These are phyloP conservation scores for Hawksworthiomyces lignivorus DNA, from an alignment of 2,329 filamentous ascomycete species.

Conservation along the genomic window DNA sequence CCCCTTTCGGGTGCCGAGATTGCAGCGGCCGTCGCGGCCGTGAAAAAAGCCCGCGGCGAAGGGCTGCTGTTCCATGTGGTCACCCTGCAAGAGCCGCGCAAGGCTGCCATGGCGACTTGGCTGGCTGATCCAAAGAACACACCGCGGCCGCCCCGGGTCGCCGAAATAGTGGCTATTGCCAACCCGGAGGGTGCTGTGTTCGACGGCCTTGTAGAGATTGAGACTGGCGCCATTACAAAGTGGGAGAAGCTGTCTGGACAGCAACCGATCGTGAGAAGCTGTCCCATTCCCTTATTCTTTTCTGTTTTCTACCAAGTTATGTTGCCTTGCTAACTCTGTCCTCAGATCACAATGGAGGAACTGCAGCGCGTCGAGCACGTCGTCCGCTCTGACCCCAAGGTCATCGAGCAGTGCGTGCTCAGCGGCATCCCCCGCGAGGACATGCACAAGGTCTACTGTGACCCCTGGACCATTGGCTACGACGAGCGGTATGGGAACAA, in stretches of 20 bases:
- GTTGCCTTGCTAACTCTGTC: neutral
- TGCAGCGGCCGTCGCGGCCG: constrained; percentile 56
- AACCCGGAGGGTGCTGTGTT: constrained; percentile 65
- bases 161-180: constrained; percentile 77
- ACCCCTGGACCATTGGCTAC: constrained; percentile 93
- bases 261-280: constrained; percentile 63
- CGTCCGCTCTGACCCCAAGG: constrained; percentile 68
- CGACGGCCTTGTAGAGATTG: constrained; percentile 72
- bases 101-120: constrained; percentile 77
- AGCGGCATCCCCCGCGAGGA: constrained; percentile 73
- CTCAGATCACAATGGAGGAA: constrained; percentile 82
- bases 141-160: constrained; percentile 60
- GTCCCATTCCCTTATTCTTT: too few species aligned
- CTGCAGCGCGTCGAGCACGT: constrained; percentile 71
- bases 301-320: too few species aligned
- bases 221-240: constrained; percentile 55
- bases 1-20: constrained; percentile 69
- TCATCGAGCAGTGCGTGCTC: constrained; percentile 83
- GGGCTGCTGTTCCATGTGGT: constrained; percentile 80
- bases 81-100: constrained; percentile 75
- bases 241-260: constrained; percentile 72
- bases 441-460: constrained; percentile 95
- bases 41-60: constrained; percentile 61
- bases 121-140: constrained; percentile 54
- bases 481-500: constrained; percentile 79